These are phyloP conservation scores for Phytophthora palmivora DNA, from an alignment of 352 stramenopile species.

Conservation along the genomic window DNA sequence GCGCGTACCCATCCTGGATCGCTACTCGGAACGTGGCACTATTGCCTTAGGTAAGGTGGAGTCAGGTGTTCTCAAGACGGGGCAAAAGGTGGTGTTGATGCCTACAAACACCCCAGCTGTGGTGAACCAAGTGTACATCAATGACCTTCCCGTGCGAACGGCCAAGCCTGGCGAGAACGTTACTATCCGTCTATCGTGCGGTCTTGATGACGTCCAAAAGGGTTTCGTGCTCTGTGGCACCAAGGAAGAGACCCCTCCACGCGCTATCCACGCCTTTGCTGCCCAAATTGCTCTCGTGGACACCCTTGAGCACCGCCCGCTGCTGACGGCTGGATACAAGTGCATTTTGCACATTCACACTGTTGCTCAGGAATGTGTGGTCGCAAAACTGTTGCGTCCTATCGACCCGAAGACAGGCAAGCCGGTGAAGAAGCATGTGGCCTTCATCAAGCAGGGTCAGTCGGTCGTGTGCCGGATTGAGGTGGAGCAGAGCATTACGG, in stretches of 20 bases:
- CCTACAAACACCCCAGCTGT: constrained; percentile 82
- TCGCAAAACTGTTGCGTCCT: constrained; percentile 92
- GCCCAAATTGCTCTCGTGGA: constrained; percentile 96
- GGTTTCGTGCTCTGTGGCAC: constrained; percentile 94
- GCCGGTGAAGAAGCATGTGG: constrained; percentile 92
- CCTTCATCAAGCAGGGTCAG: constrained; percentile 96
- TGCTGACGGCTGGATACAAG: constrained; percentile 98
- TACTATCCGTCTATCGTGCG: constrained; percentile 93
- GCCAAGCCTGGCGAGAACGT: constrained; percentile 99
- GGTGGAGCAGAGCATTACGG: constrained; percentile 92
- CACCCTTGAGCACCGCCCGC: constrained; percentile 95
- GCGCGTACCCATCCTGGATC: constrained; percentile 97
- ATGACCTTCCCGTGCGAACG: constrained; percentile 93
- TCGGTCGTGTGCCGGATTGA: constrained; percentile 95
- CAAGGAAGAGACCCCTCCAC: constrained; percentile 56
- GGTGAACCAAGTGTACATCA: constrained; percentile 90
- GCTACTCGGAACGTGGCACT: constrained; percentile 97
- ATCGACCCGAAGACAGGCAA: constrained; percentile 93
- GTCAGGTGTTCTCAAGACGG: constrained; percentile 92
- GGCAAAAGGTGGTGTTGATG: constrained; percentile 96
- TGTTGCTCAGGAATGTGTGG: constrained; percentile 94
- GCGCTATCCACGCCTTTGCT: constrained; percentile 86
- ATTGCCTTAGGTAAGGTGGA: constrained; percentile 99
- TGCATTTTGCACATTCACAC: constrained; percentile 98
- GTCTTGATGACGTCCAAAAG: constrained; percentile 86